Conservation (phyloP, 345 rosid genomes). For the Iberis pinnata region DNA sequence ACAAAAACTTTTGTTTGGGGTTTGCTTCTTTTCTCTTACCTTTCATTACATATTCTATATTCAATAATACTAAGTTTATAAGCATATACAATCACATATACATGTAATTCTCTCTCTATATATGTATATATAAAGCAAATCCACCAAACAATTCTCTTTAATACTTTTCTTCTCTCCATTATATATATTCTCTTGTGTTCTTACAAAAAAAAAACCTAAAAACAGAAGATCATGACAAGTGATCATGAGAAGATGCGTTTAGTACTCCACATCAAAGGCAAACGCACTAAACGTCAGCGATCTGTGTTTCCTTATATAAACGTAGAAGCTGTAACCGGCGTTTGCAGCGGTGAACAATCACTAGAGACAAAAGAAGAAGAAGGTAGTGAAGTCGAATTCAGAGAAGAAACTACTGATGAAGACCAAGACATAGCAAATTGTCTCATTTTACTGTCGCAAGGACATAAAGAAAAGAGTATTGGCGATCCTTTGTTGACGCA, state of each 20-base stretch:
- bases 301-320: slow-evolving; percentile 40
- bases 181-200: slow-evolving; percentile 23
- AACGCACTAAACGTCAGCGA: slow-evolving; percentile 67
- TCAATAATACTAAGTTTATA: slow-evolving; percentile 36
- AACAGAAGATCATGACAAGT: slow-evolving; percentile 27
- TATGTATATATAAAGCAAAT: slow-evolving; percentile 24
- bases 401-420: slow-evolving; percentile 43
- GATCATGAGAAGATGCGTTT: slow-evolving; percentile 31
- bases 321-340: slow-evolving; percentile 25
- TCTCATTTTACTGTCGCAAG: slow-evolving; percentile 77
- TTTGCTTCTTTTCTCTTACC: slow-evolving; percentile 36
- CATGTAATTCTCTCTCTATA: background rate
- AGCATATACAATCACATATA: slow-evolving; percentile 29
- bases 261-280: slow-evolving; percentile 45
- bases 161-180: slow-evolving; percentile 25
- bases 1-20: slow-evolving; percentile 31
- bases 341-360: slow-evolving; percentile 29
- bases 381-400: slow-evolving; percentile 32
- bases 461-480: slow-evolving; percentile 37
- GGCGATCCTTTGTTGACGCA: slow-evolving; percentile 33
- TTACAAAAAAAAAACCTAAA: slow-evolving; percentile 14
- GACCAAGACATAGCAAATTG: slow-evolving; percentile 95
- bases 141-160: slow-evolving; percentile 23
- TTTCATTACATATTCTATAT: slow-evolving; percentile 13
- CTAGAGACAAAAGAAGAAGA: slow-evolving; percentile 23